Evolutionary conservation across 345 rosid species (phyloP), one percentile per base, ranked within the genome.

Genomic region (Camelina sativa): DNA sequence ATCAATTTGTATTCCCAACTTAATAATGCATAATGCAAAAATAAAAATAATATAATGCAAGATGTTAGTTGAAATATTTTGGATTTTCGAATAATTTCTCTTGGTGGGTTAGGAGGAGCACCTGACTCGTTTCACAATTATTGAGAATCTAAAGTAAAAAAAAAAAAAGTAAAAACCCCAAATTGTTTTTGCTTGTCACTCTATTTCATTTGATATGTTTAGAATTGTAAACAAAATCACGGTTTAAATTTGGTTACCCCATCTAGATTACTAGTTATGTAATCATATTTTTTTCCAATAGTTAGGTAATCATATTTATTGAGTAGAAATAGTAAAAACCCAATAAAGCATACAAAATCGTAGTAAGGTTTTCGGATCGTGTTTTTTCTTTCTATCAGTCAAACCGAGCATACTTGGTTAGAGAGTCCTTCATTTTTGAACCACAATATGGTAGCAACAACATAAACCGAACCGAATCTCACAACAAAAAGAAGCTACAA

Each of bases 51-150:
- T 9, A 67, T 51, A 67, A 67, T 68, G 74, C 30, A 38, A 50
- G 46, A 43, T 61, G 50, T 68, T 41, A 16, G 65, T 74, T 74
- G 67, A 51, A 66, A 66, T 74, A 50, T 38, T 28, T 66, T 74
- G 51, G 71, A 73, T 65, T 20, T 44, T 53, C 56, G 58, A 65
- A 59, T 67, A 50, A 41, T 67, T 66, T 59, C 52, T 11, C 57
- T 16, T 66, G 53, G 61, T 74, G 73, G 73, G 61, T 74, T 74
- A 66, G 72, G 60, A 66, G 19, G 60, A 66, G 20, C 60, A 74
- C 60, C 67, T 48, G 67, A 74, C 72, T 66, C 60, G 12, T 48
- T 74, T 48, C 19, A 47, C 78, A 74, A 48, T 74, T 40, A 48
- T 66, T 74, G 78, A 58, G 66, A 66, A 74, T 74, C 59, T 23